These are phyloP conservation scores for Colletotrichum sp. DNA, from an alignment of 2,329 filamentous ascomycete species.

Conservation along the genomic window DNA sequence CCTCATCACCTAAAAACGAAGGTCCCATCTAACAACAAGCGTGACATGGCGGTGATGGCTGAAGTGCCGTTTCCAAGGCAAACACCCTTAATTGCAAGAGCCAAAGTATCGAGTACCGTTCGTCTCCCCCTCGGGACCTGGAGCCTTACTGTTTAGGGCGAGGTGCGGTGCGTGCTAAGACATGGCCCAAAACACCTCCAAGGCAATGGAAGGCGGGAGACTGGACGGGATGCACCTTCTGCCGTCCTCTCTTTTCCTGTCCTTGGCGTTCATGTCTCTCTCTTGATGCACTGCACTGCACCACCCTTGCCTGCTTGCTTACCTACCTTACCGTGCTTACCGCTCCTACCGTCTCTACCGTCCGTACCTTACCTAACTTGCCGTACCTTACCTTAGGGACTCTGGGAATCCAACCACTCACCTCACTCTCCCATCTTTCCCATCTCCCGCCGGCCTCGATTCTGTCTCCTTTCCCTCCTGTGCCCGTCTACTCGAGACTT, in stretches of 20 bases:
- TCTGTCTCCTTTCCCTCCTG: not conserved
- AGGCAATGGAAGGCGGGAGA: not conserved
- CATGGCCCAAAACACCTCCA: not conserved
- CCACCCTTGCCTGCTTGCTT: too few relatives aligned
- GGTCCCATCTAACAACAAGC: not conserved
- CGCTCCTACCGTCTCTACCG: not conserved
- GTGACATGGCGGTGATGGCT: not conserved
- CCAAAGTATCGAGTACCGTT: not conserved
- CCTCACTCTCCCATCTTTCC: not conserved
- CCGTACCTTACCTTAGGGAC: not conserved
- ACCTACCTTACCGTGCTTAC: not conserved
- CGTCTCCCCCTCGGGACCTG: not conserved
- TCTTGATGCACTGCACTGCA: not conserved
- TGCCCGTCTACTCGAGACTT: not conserved
- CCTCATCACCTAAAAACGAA: not conserved
- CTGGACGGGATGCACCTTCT: not conserved
- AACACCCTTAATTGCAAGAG: not conserved
- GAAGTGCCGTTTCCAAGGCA: not conserved
- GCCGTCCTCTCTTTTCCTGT: not conserved
- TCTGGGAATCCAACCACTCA: not conserved
- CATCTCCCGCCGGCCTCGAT: not conserved
- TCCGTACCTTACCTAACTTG: not conserved
- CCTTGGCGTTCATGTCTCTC: not conserved
- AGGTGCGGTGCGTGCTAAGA: conserved; percentile 11
- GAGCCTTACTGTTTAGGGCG: conserved; percentile 5